Conservation (phyloP, 345 rosid genomes). For the Acer negundo region DNA sequence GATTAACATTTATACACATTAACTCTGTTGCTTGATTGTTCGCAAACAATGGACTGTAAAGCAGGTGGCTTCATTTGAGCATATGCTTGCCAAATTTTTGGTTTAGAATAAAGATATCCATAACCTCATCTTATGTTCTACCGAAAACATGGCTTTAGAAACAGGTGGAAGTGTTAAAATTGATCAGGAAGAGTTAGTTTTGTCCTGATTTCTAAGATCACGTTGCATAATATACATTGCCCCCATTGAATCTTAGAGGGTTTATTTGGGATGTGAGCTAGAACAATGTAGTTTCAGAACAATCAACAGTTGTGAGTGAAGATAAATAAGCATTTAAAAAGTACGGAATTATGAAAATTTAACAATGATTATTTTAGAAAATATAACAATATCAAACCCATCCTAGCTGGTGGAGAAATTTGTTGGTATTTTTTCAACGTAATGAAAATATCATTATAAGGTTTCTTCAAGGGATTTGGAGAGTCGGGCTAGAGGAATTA, state of each 20-base stretch:
- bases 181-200: neutral
- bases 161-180: neutral
- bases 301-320: no score
- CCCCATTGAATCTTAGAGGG: neutral
- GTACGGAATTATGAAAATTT: no score
- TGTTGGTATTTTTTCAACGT: neutral
- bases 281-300: neutral
- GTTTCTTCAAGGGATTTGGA: neutral
- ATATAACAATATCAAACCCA: no score
- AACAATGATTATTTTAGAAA: no score
- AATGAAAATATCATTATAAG: neutral
- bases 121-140: neutral
- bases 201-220: neutral
- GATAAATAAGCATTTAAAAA: no score
- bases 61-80: constrained; percentile 9
- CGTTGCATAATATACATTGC: neutral
- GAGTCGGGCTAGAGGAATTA: neutral
- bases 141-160: neutral
- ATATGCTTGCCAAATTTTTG: neutral
- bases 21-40: neutral
- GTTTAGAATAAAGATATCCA: neutral
- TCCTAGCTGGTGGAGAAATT: neutral
- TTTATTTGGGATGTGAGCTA: neutral
- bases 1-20: constrained; percentile 5
- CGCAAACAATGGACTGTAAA: neutral